phyloP scores from a whole-genome alignment of 2,329 filamentous ascomycete genomes.

The Epichloe typhina region DNA sequence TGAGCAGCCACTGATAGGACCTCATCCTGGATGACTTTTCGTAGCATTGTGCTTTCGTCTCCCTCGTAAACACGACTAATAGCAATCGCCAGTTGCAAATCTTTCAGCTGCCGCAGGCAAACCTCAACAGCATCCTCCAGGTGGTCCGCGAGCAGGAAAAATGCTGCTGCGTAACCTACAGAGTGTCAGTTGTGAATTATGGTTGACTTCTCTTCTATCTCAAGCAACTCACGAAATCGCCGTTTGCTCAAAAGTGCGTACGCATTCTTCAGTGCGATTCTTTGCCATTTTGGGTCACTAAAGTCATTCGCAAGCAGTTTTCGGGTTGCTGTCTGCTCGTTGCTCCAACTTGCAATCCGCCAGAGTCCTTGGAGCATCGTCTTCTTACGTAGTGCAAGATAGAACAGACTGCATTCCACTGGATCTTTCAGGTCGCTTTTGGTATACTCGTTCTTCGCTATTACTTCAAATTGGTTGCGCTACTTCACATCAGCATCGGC shows the following conservation, averaged over 20 bases:
- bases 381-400: constrained; percentile 85
- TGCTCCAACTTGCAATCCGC: constrained; percentile 86
- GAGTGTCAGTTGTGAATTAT: neutral
- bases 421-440: constrained; percentile 80
- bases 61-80: constrained; percentile 76
- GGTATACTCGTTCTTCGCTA: constrained; percentile 88
- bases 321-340: constrained; percentile 70
- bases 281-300: constrained; percentile 72
- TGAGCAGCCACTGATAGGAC: constrained; percentile 64
- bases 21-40: constrained; percentile 63
- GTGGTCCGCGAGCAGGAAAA: constrained; percentile 82
- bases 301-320: constrained; percentile 85
- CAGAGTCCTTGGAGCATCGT: constrained; percentile 79
- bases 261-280: constrained; percentile 85
- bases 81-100: constrained; percentile 80
- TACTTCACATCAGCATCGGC: constrained; percentile 10
- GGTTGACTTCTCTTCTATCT: neutral
- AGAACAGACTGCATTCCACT: constrained; percentile 80
- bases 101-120: constrained; percentile 73
- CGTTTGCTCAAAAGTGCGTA: constrained; percentile 88
- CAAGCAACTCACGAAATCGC: constrained; percentile 53
- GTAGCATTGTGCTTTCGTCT: constrained; percentile 62
- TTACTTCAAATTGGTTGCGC: constrained; percentile 65
- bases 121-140: constrained; percentile 77
- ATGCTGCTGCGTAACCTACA: constrained; percentile 81